These are phyloP conservation scores for Cladophialophora exuberans DNA, from an alignment of 2,329 filamentous ascomycete genomes.

Conservation along the genomic window DNA sequence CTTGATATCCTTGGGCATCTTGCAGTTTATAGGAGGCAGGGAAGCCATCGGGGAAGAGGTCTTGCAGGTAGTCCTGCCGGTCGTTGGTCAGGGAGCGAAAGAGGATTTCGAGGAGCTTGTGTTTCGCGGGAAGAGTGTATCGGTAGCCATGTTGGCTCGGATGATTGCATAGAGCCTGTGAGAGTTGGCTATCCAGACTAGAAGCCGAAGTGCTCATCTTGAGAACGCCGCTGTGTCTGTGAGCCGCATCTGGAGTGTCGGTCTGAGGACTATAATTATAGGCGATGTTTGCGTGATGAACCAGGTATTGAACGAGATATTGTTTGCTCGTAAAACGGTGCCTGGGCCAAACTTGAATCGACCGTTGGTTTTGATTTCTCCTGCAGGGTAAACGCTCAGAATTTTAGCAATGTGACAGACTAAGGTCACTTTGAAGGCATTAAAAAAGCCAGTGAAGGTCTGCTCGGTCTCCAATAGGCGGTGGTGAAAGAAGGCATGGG, in stretches of 20 bases:
- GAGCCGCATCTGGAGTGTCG: slow-evolving; percentile 20
- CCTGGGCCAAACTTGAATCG: no score
- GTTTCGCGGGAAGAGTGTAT: slow-evolving; percentile 72
- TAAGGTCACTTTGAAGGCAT: no score
- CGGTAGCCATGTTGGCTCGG: slow-evolving; percentile 74
- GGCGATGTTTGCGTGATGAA: background rate
- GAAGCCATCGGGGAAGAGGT: slow-evolving; percentile 80
- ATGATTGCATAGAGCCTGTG: slow-evolving; percentile 76
- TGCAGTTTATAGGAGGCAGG: slow-evolving; percentile 73
- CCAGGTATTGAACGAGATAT: background rate
- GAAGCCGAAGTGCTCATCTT: slow-evolving; percentile 48
- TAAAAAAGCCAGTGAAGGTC: no score
- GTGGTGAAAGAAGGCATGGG: background rate
- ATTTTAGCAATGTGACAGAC: no score
- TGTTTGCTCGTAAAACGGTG: no score
- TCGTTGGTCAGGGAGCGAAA: slow-evolving; percentile 85
- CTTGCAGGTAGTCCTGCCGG: slow-evolving; percentile 70
- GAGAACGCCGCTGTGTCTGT: background rate
- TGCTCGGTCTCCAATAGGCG: no score
- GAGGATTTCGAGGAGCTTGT: slow-evolving; percentile 74
- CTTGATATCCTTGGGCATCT: slow-evolving; percentile 86
- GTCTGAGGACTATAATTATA: background rate
- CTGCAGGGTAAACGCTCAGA: no score
- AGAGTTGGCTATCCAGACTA: slow-evolving; percentile 75
- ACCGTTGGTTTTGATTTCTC: no score